Evolutionary conservation across 2,329 filamentous ascomycete species (phyloP), one percentile per base, ranked within the genome.

Genomic region (Podosphaera aphanis): DNA sequence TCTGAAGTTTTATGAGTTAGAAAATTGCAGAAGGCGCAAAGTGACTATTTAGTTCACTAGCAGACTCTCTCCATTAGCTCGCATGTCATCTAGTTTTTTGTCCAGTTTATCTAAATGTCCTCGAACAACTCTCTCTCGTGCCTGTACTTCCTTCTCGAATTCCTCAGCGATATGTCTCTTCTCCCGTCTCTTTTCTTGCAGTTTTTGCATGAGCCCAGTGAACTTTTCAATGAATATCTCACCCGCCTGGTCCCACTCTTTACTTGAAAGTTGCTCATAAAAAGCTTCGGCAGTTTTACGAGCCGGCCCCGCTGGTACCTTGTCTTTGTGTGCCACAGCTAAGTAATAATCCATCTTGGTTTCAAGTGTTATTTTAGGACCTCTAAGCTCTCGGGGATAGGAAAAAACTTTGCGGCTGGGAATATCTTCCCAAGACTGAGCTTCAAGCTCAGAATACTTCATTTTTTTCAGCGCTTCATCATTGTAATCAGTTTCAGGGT

Each of bases 31-130:
- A 33, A 33, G 13, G 15, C 13, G 11, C 15, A 33, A 33, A 7
- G 5, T 11, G 11, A 4, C 15, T 33, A 11, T 3, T n/a, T 74
- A 71, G 52, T 67, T 72, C 56, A 70, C 71, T 52, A 42, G 23
- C 10, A 37, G 2, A 43, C 44, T 42, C 46, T 55, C 43, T 13
- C 55, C 55, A 42, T 50, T 52, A 33, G 40, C 47, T 36, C 48
- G 53, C 56, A 60, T 57, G 8, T 52, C 49, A n/a, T 50, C 44
- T 33, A 60, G 46, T 19, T 53, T 48, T 25, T 49, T 45, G 16
- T 54, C 50, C 19, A 55, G 46, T 7, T 33, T 49, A 20, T 47
- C 43, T n/a, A 45, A 48, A 48, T 52, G 55, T 16, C 43, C 44
- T 46, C 51, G 49, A 1, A 60, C 53, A 18, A 43, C 48, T 25